Base-by-base conservation (phyloP, 2,329 filamentous ascomycete species). In the Clonostachys byssicola region DNA sequence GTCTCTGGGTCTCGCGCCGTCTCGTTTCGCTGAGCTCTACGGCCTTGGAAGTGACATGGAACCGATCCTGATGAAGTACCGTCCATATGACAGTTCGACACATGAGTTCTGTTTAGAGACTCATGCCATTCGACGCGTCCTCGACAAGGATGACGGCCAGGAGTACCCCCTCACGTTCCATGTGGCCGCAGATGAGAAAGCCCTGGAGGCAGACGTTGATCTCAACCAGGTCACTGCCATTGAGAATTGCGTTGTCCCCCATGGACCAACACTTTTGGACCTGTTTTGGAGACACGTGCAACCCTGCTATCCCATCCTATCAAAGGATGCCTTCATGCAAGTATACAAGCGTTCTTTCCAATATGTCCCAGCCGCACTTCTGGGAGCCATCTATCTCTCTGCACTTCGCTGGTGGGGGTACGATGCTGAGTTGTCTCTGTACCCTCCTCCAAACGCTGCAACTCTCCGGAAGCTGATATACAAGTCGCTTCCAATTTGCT, bases 211-310 rank as follows among this genome's bases (percentile, higher is more conserved):
- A 6, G 59, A 61, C 34, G 52, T 53, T 12, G 54, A 51, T 10
- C 50, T 55, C 46, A 41, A 49, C n/a, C 55, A 56, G 17, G 55
- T 54, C 2, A 58, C 69, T 49, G 72, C 75, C 35, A 74, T 86
- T 49, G 81, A 86, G 61, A 67, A 71, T 38, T 71, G 79, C 47
- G 77, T 86, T 17, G 71, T 72, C 20, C 77, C 80, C 12, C 75
- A 85, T 58, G 83, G 82, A 6, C 72, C 73, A 43, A 72, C 73
- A 39, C 65, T 87, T 45, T 72, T 86, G 48, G 77, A 81, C 52
- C 69, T 85, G 34, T 86, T 83, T 64, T 85, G 83, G 60, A 63
- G 73, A n/a, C 73, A 77, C 41, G 70, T 80, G 10, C 76, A 79
- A 49, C 76, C 75, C 2, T 71, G 67, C 49, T 78, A 75, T 53